phyloP scores from a whole-genome alignment of 345 rosid species.

The Microthlaspi erraticum region DNA sequence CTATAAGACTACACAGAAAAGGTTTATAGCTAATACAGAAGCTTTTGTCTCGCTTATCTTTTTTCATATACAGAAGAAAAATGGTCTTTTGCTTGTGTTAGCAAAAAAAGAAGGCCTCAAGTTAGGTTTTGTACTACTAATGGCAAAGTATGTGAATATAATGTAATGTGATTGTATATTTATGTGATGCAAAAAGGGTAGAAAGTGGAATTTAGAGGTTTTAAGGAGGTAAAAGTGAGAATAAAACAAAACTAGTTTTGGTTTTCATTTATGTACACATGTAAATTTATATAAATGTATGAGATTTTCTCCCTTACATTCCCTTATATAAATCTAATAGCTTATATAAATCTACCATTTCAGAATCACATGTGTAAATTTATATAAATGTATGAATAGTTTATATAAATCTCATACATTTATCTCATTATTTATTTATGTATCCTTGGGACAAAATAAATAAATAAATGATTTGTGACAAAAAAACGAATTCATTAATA shows the following conservation, averaged over 20 bases:
- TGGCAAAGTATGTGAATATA: constrained; percentile 42
- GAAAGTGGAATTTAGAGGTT: constrained; percentile 40
- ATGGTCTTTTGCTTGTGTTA: constrained; percentile 35
- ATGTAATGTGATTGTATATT: constrained; percentile 41
- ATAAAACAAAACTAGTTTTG: constrained; percentile 42
- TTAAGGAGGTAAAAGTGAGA: constrained; percentile 33
- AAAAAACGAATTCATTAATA: not conserved
- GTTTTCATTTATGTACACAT: constrained; percentile 26
- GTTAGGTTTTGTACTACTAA: constrained; percentile 34
- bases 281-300: constrained; percentile 35
- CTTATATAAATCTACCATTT: no score
- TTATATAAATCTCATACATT: no score
- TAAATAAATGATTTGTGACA: no score
- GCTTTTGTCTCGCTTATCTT: constrained; percentile 19
- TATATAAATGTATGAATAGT: no score
- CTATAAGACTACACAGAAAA: constrained; percentile 28
- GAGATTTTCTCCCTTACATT: constrained; percentile 9
- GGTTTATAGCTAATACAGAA: constrained; percentile 35
- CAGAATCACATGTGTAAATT: no score
- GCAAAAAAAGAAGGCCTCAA: constrained; percentile 20
- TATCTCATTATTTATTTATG: no score
- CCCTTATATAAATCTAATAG: no score
- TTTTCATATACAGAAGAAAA: constrained; percentile 30
- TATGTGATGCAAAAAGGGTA: constrained; percentile 40
- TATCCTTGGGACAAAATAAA: not conserved